phyloP scores from a whole-genome alignment of 2,329 filamentous ascomycete genomes.

The Mollisia scopiformis region DNA sequence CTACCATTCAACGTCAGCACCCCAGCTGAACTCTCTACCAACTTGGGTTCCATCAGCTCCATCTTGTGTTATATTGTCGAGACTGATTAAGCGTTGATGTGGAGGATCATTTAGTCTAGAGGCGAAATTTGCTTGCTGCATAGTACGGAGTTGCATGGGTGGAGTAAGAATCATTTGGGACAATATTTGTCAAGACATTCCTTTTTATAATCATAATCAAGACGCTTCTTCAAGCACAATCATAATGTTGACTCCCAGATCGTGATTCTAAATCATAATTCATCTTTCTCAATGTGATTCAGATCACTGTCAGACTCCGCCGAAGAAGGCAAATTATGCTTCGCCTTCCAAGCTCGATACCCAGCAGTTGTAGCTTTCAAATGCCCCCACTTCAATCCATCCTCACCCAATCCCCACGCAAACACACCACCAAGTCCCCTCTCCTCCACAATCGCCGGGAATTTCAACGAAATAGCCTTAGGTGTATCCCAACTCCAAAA shows the following conservation, averaged over 20 bases:
- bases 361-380: constrained; percentile 43
- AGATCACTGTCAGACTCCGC: too few relatives aligned
- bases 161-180: not conserved
- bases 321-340: not conserved
- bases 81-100: not conserved
- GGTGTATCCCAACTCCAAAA: constrained; percentile 79
- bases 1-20: constrained; percentile 1
- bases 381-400: constrained; percentile 50
- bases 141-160: not conserved
- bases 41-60: constrained; percentile 6
- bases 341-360: not conserved
- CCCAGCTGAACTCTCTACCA: constrained; percentile 5
- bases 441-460: constrained; percentile 58
- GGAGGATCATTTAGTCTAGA: not conserved
- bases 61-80: constrained; percentile 7
- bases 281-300: not conserved
- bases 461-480: constrained; percentile 62
- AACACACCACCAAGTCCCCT: constrained; percentile 70
- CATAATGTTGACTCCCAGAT: not conserved
- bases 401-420: constrained; percentile 76
- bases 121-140: not conserved
- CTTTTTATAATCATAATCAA: not conserved
- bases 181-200: not conserved
- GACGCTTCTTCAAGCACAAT: not conserved
- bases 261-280: not conserved